Evolutionary conservation across 2,329 filamentous ascomycete genomes (phyloP).

Genomic region (Fusarium bactridioides): DNA sequence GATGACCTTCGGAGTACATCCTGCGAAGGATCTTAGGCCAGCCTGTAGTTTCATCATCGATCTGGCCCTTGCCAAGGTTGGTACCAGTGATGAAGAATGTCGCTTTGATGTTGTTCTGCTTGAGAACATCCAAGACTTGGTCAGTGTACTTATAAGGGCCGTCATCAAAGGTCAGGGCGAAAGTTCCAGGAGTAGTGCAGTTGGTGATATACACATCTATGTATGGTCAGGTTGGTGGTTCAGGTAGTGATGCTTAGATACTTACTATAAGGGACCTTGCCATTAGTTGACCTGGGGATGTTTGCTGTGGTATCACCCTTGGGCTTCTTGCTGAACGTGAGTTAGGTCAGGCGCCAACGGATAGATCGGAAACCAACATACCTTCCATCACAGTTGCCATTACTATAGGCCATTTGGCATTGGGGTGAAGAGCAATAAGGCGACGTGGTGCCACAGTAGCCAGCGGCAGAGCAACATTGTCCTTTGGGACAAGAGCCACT

Average conservation of each 20-base stretch:
- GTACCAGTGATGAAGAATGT: conserved; percentile 54
- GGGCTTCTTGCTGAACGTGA: conserved; percentile 38
- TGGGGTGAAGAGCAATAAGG: conserved; percentile 46
- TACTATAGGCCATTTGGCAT: conserved; percentile 48
- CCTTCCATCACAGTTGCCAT: conserved; percentile 48
- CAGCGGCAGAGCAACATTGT: conserved; percentile 46
- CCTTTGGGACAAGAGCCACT: conserved; percentile 42
- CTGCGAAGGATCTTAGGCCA: conserved; percentile 50
- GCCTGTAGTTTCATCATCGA: conserved; percentile 46
- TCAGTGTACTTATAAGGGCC: conserved; percentile 54
- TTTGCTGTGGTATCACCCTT: conserved; percentile 41
- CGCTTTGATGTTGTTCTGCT: conserved; percentile 43
- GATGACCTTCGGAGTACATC: conserved; percentile 53
- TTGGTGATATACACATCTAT: conserved; percentile 46
- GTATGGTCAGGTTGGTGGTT: background rate
- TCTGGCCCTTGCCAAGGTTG: conserved; percentile 49
- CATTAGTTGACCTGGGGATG: conserved; percentile 39
- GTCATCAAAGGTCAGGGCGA: conserved; percentile 57
- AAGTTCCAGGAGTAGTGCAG: conserved; percentile 44
- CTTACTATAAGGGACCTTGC: conserved; percentile 47
- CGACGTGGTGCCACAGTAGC: conserved; percentile 45
- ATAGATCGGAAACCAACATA: conserved; percentile 23
- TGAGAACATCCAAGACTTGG: conserved; percentile 49
- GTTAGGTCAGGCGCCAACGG: background rate
- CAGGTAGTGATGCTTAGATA: background rate